phyloP scores from a whole-genome alignment of 495 filamentous ascomycete genomes.

The Neurospora tetrasperma region DNA sequence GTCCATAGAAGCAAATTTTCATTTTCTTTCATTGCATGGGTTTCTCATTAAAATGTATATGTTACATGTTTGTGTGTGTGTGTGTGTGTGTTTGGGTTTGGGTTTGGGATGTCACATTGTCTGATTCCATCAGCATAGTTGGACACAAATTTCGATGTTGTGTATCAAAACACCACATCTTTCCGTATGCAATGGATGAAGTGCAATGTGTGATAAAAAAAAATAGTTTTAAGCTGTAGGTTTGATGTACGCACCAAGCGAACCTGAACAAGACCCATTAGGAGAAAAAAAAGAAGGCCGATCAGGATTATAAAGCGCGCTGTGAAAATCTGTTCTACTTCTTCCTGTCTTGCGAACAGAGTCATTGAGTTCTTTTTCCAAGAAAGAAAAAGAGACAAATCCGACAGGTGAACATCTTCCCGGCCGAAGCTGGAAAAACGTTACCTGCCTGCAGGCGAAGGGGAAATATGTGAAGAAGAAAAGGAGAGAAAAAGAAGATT shows the following conservation, averaged over 20 bases:
- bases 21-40: not conserved
- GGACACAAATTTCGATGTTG: not conserved
- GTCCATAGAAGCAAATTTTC: not conserved
- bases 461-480: slow-evolving; percentile 25
- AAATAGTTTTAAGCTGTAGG: not conserved
- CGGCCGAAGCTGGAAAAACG: not conserved
- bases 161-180: not conserved
- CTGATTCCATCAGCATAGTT: not conserved
- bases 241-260: slow-evolving; percentile 30
- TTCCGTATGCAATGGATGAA: slow-evolving; percentile 1
- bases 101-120: not conserved
- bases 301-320: slow-evolving; percentile 30
- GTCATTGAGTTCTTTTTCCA: slow-evolving; percentile 8
- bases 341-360: slow-evolving; percentile 16
- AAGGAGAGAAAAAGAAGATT: slow-evolving; percentile 9
- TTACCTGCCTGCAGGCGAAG: slow-evolving; percentile 19
- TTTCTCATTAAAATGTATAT: not conserved
- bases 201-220: not conserved
- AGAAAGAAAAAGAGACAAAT: slow-evolving; percentile 8
- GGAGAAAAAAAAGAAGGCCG: slow-evolving; percentile 6
- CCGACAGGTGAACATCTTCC: not conserved
- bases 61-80: not conserved
- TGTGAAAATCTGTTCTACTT: slow-evolving; percentile 21
- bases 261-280: slow-evolving; percentile 23
- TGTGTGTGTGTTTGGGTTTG: not conserved